Conservation (phyloP, 306 rosid genomes). For the Prunus mira region DNA sequence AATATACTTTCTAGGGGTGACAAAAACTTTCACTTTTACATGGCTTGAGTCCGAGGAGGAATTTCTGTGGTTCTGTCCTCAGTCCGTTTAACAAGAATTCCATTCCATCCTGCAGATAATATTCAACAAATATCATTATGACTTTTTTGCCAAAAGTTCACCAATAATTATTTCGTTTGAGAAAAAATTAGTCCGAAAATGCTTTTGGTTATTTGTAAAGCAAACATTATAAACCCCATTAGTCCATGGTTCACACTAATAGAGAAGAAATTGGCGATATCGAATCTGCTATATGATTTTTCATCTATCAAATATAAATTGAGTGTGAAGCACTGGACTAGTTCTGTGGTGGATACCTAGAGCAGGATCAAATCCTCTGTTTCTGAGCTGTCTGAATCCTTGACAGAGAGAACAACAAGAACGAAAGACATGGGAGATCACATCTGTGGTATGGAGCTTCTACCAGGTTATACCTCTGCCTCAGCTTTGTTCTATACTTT, state of each 20-base stretch:
- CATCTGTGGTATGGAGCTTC: constrained; percentile 60
- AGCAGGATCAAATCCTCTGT: constrained; percentile 64
- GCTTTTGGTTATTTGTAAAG: too few species aligned
- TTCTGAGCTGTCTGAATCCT: constrained; percentile 53
- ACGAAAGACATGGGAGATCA: constrained; percentile 62
- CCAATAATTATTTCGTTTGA: too few species aligned
- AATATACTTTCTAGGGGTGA: not conserved
- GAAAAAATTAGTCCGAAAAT: too few species aligned
- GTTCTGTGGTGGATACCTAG: constrained; percentile 33
- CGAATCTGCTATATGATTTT: too few species aligned
- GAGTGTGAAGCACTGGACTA: too few species aligned
- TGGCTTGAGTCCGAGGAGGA: constrained; percentile 50
- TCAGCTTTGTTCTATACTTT: constrained; percentile 48
- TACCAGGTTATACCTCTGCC: constrained; percentile 45
- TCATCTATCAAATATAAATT: too few species aligned
- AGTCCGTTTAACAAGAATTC: constrained; percentile 39
- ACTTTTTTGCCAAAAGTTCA: too few species aligned
- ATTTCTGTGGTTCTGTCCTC: constrained; percentile 30
- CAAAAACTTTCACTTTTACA: constrained; percentile 30
- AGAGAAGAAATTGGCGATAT: too few species aligned
- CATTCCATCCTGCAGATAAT: constrained; percentile 54
- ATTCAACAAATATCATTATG: too few species aligned
- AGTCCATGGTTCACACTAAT: too few species aligned
- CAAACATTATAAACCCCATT: too few species aligned
- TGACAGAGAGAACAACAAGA: constrained; percentile 59